phyloP scores from a whole-genome alignment of 306 rosid genomes.

The Geum urbanum region DNA sequence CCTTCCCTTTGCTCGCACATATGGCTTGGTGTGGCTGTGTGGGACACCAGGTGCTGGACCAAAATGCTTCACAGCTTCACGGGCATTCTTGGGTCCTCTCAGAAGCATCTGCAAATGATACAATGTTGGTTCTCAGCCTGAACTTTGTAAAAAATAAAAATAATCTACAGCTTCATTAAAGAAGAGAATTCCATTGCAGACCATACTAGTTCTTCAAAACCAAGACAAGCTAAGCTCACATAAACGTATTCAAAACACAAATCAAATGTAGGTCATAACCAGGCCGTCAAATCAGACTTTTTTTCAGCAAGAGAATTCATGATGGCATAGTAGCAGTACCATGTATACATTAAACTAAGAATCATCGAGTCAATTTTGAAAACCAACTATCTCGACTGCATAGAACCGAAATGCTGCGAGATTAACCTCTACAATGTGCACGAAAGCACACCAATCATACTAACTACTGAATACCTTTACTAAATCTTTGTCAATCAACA shows the following conservation, averaged over 20 bases:
- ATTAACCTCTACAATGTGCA: not conserved
- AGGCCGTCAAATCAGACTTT: constrained; percentile 8
- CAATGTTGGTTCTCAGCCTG: not conserved
- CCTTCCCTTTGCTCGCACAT: constrained; percentile 46
- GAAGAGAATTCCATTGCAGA: no score
- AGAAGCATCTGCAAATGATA: constrained; percentile 47
- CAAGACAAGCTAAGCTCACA: not conserved
- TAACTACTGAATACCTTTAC: not conserved
- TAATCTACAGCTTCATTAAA: not conserved
- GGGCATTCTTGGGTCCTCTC: constrained; percentile 62
- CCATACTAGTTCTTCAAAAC: not conserved
- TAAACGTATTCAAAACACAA: not conserved
- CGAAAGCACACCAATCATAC: not conserved
- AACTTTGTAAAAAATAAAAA: not conserved
- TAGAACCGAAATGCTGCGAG: not conserved
- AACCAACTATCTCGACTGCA: not conserved
- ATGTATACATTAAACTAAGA: not conserved
- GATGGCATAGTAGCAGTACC: not conserved
- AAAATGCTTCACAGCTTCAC: constrained; percentile 67
- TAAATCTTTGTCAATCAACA: not conserved
- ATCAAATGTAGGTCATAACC: not conserved
- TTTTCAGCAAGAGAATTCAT: not conserved
- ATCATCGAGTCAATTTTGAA: not conserved
- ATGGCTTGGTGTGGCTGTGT: constrained; percentile 62
- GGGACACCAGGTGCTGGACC: constrained; percentile 77